phyloP scores from a whole-genome alignment of 441 rosid genomes.

The Syzygium malaccense region DNA sequence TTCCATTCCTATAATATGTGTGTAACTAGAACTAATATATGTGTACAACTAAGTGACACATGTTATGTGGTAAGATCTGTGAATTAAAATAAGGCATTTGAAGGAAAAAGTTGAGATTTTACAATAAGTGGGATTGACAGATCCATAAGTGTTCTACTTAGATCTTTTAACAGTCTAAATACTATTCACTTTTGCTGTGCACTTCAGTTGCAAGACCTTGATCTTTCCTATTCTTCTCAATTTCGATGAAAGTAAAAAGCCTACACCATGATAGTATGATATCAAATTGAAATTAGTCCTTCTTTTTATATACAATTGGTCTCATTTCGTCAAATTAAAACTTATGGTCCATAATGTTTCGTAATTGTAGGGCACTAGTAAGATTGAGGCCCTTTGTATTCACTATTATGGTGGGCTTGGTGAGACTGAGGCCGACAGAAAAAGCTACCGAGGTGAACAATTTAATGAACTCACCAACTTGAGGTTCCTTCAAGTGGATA shows the following conservation, averaged over 20 bases:
- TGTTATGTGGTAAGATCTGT: neutral
- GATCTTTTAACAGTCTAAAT: too few species aligned
- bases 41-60: too few species aligned
- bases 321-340: neutral
- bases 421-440: fast-evolving
- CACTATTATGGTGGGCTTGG: fast-evolving
- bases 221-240: too few species aligned
- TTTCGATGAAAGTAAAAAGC: too few species aligned
- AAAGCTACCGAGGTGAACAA: neutral
- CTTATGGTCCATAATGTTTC: neutral
- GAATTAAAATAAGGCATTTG: neutral
- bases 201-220: too few species aligned
- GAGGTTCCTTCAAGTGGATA: fast-evolving
- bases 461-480: neutral
- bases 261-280: too few species aligned
- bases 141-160: too few species aligned
- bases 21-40: too few species aligned
- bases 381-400: neutral
- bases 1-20: neutral
- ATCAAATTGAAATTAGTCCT: too few species aligned
- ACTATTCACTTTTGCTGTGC: too few species aligned
- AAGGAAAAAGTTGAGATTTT: neutral
- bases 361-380: neutral
- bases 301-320: too few species aligned
- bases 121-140: fast-evolving